Conservation (phyloP, 2,329 filamentous ascomycete species). For the Chaetomiaceae sp. region DNA sequence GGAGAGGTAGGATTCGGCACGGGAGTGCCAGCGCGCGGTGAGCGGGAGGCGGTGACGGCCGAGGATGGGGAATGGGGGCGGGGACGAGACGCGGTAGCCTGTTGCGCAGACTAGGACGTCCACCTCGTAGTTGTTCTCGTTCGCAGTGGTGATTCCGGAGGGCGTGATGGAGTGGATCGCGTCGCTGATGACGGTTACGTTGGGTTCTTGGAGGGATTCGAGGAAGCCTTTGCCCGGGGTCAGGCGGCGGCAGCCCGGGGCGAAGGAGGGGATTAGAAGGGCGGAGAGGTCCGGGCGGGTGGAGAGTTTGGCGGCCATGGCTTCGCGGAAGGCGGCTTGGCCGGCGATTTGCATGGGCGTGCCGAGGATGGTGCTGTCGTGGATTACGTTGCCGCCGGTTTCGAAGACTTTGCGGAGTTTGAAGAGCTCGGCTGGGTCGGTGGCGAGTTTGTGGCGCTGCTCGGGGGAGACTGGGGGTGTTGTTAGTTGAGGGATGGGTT, state of each 20-base stretch:
- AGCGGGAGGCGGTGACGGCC: constrained; percentile 38
- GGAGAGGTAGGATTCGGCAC: constrained; percentile 42
- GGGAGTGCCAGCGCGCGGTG: constrained; percentile 35
- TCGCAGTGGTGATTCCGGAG: constrained; percentile 34
- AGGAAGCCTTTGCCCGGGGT: constrained; percentile 46
- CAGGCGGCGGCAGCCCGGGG: constrained; percentile 41
- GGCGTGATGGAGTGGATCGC: constrained; percentile 33
- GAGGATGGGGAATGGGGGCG: constrained; percentile 39
- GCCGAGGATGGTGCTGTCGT: constrained; percentile 38
- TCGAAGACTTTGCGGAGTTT: constrained; percentile 44
- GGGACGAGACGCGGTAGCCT: constrained; percentile 39
- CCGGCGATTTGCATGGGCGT: constrained; percentile 33
- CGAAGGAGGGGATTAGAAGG: constrained; percentile 40
- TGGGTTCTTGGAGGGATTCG: constrained; percentile 39
- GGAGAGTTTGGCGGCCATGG: constrained; percentile 39
- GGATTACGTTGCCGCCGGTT: constrained; percentile 38
- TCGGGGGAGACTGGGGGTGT: constrained; percentile 35
- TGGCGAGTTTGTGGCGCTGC: constrained; percentile 35
- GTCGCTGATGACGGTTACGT: constrained; percentile 38
- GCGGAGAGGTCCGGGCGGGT: constrained; percentile 42
- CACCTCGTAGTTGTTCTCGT: constrained; percentile 29
- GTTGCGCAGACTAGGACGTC: constrained; percentile 48
- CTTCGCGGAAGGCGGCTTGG: constrained; percentile 31
- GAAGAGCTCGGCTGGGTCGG: constrained; percentile 36
- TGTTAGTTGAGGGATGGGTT: not conserved